These are phyloP conservation scores for Gentiana straminea DNA, from an alignment of 257 asterid species.

Conservation along the genomic window DNA sequence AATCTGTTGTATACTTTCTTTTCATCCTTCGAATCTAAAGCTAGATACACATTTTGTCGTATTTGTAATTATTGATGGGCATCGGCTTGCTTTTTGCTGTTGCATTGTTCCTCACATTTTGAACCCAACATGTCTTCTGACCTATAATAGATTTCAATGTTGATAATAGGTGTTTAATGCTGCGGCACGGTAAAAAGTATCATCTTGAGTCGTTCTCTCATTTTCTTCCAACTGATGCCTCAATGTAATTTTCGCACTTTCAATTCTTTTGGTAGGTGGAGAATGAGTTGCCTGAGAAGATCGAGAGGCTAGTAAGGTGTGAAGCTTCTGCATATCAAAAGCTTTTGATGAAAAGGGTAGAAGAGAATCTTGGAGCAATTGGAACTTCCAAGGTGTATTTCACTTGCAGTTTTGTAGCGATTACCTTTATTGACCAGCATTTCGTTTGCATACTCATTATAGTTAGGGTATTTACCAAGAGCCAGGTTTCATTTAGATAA, in stretches of 20 bases:
- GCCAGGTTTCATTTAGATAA: too few species aligned
- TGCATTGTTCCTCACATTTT: too few species aligned
- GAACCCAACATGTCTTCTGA: too few species aligned
- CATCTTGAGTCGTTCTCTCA: background rate
- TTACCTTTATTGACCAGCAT: too few species aligned
- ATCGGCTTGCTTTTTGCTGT: too few species aligned
- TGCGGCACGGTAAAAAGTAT: too few species aligned
- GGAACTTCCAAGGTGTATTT: conserved; percentile 77
- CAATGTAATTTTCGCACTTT: background rate
- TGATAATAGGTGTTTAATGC: too few species aligned
- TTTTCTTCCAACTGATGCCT: background rate
- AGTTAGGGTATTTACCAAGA: too few species aligned
- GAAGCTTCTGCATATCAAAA: conserved; percentile 96
- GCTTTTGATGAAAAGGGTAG: conserved; percentile 94
- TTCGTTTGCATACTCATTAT: too few species aligned
- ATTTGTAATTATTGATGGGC: too few species aligned
- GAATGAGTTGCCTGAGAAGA: conserved; percentile 88
- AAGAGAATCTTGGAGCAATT: conserved; percentile 94
- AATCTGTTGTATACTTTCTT: background rate
- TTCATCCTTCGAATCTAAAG: background rate
- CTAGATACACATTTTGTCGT: background rate
- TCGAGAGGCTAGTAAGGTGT: conserved; percentile 88
- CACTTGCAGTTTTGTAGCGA: background rate
- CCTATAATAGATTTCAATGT: too few species aligned
- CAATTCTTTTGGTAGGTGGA: conserved; percentile 62